Conservation (phyloP, 164 flowering plant species). For the Tetrastigma voinierianum region DNA sequence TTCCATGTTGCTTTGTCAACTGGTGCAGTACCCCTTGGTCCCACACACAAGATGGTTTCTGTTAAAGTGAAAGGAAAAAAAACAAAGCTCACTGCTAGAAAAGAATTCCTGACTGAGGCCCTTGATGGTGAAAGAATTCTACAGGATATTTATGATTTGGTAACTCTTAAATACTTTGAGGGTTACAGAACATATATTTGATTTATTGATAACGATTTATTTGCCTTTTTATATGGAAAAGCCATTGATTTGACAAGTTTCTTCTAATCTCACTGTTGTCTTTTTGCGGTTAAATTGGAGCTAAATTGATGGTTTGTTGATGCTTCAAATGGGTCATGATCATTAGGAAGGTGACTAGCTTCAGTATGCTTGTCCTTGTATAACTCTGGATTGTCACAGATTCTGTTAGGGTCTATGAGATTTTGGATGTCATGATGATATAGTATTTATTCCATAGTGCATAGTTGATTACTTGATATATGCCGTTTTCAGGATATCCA, state of each 20-base stretch:
- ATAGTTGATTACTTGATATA: too few species aligned
- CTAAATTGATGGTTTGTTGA: neutral
- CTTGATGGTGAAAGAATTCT: slow-evolving; percentile 65
- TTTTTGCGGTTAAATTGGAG: neutral
- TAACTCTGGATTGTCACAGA: too few species aligned
- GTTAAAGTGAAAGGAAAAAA: slow-evolving; percentile 21
- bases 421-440: too few species aligned
- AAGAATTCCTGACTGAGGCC: slow-evolving; percentile 42
- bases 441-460: too few species aligned
- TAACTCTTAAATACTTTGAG: slow-evolving; percentile 6
- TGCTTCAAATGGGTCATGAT: neutral
- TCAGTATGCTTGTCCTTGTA: neutral
- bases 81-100: slow-evolving; percentile 76
- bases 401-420: too few species aligned
- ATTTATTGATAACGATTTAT: neutral
- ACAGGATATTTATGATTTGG: slow-evolving; percentile 49
- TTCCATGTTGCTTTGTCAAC: slow-evolving; percentile 53
- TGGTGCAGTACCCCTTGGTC: slow-evolving; percentile 65
- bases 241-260: neutral
- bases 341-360: neutral
- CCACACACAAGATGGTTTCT: slow-evolving; percentile 54
- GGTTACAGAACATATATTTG: neutral
- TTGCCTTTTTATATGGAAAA: too few species aligned
- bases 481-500: too few species aligned
- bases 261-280: too few species aligned